A percentile compares a stretch with the other conserved stretches of the same genome.
Evolutionary conservation across 2,329 filamentous ascomycete genomes (phyloP).

Genomic region (Venturia carpophila): DNA sequence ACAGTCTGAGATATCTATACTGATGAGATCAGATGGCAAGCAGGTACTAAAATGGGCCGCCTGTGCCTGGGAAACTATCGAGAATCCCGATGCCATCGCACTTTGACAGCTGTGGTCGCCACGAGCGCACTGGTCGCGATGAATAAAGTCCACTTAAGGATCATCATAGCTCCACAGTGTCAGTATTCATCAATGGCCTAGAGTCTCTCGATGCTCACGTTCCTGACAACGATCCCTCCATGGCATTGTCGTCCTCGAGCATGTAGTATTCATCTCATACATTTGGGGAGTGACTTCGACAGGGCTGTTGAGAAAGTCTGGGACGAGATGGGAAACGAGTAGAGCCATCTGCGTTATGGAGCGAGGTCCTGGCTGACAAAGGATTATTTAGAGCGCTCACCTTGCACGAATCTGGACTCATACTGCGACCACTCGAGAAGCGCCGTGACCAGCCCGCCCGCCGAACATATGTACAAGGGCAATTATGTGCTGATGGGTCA

Average conservation of each 20-base stretch:
- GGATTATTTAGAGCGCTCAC: background rate
- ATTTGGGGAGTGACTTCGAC: background rate
- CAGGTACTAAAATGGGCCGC: background rate
- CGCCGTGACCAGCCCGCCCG: conserved; percentile 18
- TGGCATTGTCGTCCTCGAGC: background rate
- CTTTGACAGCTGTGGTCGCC: background rate
- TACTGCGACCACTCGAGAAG: conserved; percentile 21
- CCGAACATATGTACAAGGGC: conserved; percentile 21
- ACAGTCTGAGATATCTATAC: background rate
- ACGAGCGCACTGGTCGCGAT: background rate
- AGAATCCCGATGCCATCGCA: background rate
- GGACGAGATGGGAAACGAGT: conserved; percentile 1
- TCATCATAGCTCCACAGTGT: background rate
- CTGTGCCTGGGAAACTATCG: background rate
- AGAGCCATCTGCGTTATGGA: background rate
- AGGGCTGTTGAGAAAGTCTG: conserved; percentile 8
- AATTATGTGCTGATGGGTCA: conserved; percentile 18
- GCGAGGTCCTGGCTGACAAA: too few species aligned
- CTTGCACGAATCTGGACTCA: conserved; percentile 18
- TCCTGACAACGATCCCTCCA: background rate
- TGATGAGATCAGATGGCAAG: background rate
- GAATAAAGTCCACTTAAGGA: background rate
- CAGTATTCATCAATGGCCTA: background rate
- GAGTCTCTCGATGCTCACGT: background rate
- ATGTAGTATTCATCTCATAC: background rate